phyloP scores from a whole-genome alignment of 2,329 filamentous ascomycete species.

The Trichocomaceae sp. region DNA sequence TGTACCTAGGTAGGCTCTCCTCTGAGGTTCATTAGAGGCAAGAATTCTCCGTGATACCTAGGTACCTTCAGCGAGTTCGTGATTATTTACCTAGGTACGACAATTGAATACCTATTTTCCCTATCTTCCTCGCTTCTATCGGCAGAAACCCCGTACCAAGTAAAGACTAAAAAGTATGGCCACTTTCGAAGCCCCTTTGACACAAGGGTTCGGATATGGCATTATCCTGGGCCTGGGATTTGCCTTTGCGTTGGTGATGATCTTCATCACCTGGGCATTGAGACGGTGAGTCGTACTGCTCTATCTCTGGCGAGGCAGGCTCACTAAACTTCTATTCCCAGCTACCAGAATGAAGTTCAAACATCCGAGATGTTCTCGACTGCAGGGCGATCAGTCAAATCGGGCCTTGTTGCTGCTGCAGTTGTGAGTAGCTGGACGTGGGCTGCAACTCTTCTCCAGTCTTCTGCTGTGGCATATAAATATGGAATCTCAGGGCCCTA shows the following conservation, averaged over 20 bases:
- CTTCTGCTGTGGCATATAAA: constrained; percentile 31
- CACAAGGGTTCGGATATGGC: constrained; percentile 2
- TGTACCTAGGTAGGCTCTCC: too few species aligned
- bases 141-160: too few species aligned
- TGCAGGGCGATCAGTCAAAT: constrained; percentile 20
- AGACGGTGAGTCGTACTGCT: background rate
- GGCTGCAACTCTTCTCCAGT: constrained; percentile 37
- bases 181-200: background rate
- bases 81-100: too few species aligned
- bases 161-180: too few species aligned
- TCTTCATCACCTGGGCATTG: background rate
- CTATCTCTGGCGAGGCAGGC: too few species aligned
- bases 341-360: constrained; percentile 14
- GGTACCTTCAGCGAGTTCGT: too few species aligned
- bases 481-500: constrained; percentile 27
- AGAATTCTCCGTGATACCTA: too few species aligned
- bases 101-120: too few species aligned
- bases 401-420: constrained; percentile 39
- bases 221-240: background rate
- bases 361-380: constrained; percentile 21
- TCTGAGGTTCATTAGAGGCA: too few species aligned
- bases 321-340: background rate
- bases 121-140: too few species aligned
- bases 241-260: constrained; percentile 4
- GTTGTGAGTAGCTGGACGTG: constrained; percentile 44